Base-by-base conservation (phyloP, 805 yeast species). In the Lachancea waltii region DNA sequence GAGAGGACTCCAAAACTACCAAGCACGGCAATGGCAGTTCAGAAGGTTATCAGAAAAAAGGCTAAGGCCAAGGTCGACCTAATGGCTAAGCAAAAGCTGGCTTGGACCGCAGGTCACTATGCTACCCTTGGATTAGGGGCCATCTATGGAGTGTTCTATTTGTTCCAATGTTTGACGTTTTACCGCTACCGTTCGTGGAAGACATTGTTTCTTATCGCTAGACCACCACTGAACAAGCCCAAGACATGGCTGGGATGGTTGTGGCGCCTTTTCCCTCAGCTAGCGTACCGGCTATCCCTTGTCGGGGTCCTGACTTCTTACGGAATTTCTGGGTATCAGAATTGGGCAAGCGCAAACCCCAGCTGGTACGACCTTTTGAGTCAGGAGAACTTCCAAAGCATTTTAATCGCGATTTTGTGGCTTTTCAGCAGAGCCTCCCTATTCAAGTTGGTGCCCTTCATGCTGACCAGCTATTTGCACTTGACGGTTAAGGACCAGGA, bases 331-430 rank as follows among this genome's bases (percentile, higher is more conserved):
- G 64, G 76, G 36, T 50, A 70, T 22, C 79, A 80, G 33, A 76
- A 75, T 46, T 79, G 78, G 63, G 79, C 79, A 17, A 64, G 75
- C 14, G 63, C 67, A 20, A 67, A 71, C 36, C 94, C 95, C 5
- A 69, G 79, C 4, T 69, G 77, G 53, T 71, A 72, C 40, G 75
- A 79, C 4, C 64, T 87, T 54, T 53, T 85, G 38, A 78, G 87
- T 7, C 75, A 85, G 17, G 85, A 77, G 48, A 83, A 84, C 56
- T 82, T 82, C 67, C 95, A 85, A 60, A 75, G 73, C 52, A 62
- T 78, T 38, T 44, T 73, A 3, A 59, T 82, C 39, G 73, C 79
- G 0, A 19, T 56, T 3, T 61, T 76, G 14, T 83, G 90, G 90
- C 53, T 75, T 33, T 58, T 80, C 39, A 74, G 81, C 27, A 75